Evolutionary conservation across 2,329 filamentous ascomycete genomes (phyloP), one percentile per base, ranked within the genome.

Genomic region (Aspergillus aculeatus): DNA sequence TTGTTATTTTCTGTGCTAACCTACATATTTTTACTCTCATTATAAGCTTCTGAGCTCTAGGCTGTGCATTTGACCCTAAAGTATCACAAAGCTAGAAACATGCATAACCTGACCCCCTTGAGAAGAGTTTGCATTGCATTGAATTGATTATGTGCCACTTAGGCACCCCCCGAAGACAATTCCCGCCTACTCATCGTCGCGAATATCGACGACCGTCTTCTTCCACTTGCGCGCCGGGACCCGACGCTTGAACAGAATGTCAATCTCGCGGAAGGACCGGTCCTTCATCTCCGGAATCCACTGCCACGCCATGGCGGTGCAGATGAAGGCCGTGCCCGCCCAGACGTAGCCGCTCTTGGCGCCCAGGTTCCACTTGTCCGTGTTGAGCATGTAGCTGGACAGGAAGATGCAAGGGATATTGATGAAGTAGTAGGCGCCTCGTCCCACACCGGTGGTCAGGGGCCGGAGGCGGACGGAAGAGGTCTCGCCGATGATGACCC

Each of bases 361-460:
- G 47, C 78, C 81, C 21, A 83, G 74, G 72, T 83, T 72, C 69
- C 66, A 66, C 64, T 70, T 66, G 58, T 70, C 68, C 1, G 80
- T 72, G 80, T 87, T 87, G 63, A 87, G 84, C 83, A 87, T 85
- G 68, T 82, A 86, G 63, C 79, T 83, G 7, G 79, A 72, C 10
- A 86, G 80, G 81, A 85, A 88, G 69, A 89, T 89, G 68, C 84
- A 87, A 66, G 86, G 86, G 71, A 89, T 88, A 60, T 89, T 82
- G 62, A 86, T 77, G 5, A 86, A 66, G 74, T 89, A 89, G 80
- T 89, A 89, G 12, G 79, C 75, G 56, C 75, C 86, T 69, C 86
- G 86, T 69, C 86, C 86, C 53, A 88, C 74, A 73, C 86, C 86
- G 24, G 86, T 89, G 3, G 84, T 89, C n/a, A 89, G 75, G 50